Evolutionary conservation across 2,329 filamentous ascomycete genomes (phyloP).

Genomic region (Penicillium brevicompactum): DNA sequence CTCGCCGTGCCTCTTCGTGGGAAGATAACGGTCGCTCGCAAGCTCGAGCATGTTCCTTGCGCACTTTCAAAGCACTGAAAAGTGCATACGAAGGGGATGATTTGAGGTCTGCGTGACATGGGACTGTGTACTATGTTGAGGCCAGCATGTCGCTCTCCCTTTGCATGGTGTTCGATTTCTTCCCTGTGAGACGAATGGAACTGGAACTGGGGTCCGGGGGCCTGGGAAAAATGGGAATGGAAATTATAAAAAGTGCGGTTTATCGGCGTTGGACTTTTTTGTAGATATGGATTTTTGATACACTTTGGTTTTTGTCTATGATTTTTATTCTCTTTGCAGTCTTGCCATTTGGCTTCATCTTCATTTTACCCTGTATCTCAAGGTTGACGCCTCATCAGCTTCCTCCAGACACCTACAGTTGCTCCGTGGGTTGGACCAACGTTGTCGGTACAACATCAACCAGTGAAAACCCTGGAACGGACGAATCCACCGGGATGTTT

Average conservation of each 20-base stretch:
- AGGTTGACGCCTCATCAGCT: no score
- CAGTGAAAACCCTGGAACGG: no score
- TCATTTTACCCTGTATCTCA: no score
- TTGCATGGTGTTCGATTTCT: constrained; percentile 12
- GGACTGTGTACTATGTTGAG: not conserved
- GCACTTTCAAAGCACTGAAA: not conserved
- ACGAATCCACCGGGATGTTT: no score
- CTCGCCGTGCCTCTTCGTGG: not conserved
- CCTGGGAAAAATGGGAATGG: constrained; percentile 16
- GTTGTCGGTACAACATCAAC: no score
- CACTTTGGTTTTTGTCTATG: constrained; percentile 20
- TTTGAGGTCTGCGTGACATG: not conserved
- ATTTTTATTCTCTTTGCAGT: constrained; percentile 12
- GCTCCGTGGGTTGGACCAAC: no score
- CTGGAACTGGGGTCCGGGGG: constrained; percentile 12
- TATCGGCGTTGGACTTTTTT: constrained; percentile 25
- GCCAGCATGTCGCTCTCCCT: constrained; percentile 1
- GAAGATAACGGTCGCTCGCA: not conserved
- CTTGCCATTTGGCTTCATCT: not conserved
- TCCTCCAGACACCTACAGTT: no score
- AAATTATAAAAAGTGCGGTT: constrained; percentile 26
- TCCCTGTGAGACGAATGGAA: not conserved
- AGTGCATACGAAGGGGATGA: not conserved
- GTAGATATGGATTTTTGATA: constrained; percentile 31
- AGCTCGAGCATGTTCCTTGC: not conserved